Evolutionary conservation across 345 rosid genomes (phyloP).

Genomic region (Corchorus olitorius): DNA sequence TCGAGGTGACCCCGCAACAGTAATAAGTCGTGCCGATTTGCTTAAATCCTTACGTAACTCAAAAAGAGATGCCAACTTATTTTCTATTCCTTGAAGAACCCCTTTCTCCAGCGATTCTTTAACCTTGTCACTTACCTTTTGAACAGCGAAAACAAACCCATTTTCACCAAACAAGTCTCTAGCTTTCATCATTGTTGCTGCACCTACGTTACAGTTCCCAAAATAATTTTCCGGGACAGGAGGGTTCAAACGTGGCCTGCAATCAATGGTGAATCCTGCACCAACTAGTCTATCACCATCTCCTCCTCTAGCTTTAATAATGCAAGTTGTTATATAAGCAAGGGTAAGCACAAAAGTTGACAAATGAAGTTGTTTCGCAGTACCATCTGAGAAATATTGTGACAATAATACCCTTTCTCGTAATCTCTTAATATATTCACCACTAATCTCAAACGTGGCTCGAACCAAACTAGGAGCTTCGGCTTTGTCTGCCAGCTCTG

Average conservation of each 20-base stretch:
- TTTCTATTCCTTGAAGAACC: background rate
- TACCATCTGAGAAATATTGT: background rate
- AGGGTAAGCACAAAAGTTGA: slow-evolving; percentile 33
- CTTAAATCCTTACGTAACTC: background rate
- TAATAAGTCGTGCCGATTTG: background rate
- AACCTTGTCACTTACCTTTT: background rate
- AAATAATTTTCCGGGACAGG: slow-evolving; percentile 31
- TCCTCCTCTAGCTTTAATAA: slow-evolving; percentile 25
- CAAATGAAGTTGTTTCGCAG: slow-evolving; percentile 23
- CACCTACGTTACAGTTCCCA: slow-evolving; percentile 29
- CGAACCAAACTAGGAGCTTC: slow-evolving; percentile 13
- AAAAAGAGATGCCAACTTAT: background rate
- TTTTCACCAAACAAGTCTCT: no score
- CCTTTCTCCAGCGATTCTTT: background rate
- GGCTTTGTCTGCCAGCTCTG: background rate
- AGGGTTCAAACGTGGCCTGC: slow-evolving; percentile 27
- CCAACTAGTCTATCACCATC: background rate
- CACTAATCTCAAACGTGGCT: slow-evolving; percentile 24
- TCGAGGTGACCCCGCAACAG: slow-evolving; percentile 20
- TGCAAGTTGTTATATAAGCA: slow-evolving; percentile 27
- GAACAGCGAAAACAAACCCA: no score
- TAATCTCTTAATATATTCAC: slow-evolving; percentile 26
- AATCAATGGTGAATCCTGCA: slow-evolving; percentile 26
- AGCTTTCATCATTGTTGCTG: no score
- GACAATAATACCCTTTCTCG: slow-evolving; percentile 3